Evolutionary conservation across 345 rosid genomes (phyloP), one percentile per base, ranked within the genome.

Genomic region (Eucalyptus pauciflora): DNA sequence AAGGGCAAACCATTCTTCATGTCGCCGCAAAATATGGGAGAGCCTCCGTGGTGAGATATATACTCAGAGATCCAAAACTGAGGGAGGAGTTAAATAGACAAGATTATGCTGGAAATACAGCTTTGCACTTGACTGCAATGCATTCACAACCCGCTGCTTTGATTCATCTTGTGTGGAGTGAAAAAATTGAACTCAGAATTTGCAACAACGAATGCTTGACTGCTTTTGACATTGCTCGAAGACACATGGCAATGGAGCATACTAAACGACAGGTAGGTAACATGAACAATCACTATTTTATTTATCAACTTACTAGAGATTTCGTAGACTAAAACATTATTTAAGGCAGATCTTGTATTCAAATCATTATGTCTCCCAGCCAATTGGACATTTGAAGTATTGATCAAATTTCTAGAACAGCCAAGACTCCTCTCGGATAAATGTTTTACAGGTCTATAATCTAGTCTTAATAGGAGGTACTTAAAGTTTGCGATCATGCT

Each of bases 11-110:
- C 16, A 29, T 12, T 60, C 69, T 60, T 60, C 69, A 60, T 27
- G 31, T 60, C 0, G 33, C 33, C 1, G 33, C 69, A 60, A 60
- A 60, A 27, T 60, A 60, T 27, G 69, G 69, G 8, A 60, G 69
- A 60, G 0, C 17, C 4, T 27, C 69, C 0, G 8, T 13, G 0
- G 69, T 60, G 69, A 60, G 16, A 60, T 27, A 60, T 27, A 60
- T 60, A 13, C 69, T 60, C 0, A 27, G 17, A 60, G 31, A 60
- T 60, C 15, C 8, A 60, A 0, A 27, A 6, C 2, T 69, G 45
- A 3, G 4, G 4, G 0, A 0, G 7, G 1, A 15, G 22, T n/a
- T 67, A 67, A n/a, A 67, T 15, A 7, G 1, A 4, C 0, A 0
- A 17, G 80, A 69, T 69, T 0, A 17, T 33, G 80, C 0, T 3